Conservation (phyloP, 2,329 filamentous ascomycete species). For the Aspergillus sp. region DNA sequence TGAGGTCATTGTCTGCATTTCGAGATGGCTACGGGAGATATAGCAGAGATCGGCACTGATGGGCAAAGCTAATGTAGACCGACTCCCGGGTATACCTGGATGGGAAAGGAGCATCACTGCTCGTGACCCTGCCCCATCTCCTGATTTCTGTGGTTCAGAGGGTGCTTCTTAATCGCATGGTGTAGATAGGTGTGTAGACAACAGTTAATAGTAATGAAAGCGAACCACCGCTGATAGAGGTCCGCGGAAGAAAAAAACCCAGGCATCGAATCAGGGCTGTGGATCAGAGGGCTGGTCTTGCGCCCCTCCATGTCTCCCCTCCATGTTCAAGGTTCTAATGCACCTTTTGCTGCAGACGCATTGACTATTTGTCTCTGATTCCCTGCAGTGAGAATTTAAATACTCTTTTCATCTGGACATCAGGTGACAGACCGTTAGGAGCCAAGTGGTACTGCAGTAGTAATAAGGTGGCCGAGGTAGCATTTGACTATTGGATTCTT, state of each 20-base stretch:
- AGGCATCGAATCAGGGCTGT: background rate
- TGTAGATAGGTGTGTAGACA: background rate
- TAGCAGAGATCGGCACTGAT: slow-evolving; percentile 10
- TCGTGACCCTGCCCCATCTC: background rate
- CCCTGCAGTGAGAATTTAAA: slow-evolving; percentile 8
- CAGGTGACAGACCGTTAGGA: background rate
- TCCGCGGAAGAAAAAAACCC: background rate
- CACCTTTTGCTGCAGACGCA: slow-evolving; percentile 19
- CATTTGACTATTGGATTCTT: background rate
- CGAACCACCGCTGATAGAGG: background rate
- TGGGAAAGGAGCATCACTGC: background rate
- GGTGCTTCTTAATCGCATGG: background rate
- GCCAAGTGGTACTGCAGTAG: background rate
- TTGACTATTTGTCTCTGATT: slow-evolving; percentile 14
- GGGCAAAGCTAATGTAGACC: slow-evolving; percentile 3
- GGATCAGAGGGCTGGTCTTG: background rate
- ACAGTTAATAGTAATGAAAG: background rate
- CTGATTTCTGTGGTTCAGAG: background rate
- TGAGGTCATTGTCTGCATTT: slow-evolving; percentile 10
- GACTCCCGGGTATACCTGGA: background rate
- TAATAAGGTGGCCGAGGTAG: background rate
- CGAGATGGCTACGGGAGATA: background rate
- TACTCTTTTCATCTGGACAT: background rate
- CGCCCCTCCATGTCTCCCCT: slow-evolving; percentile 15
- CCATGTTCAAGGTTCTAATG: slow-evolving; percentile 16